A percentile compares a stretch with the other conserved stretches of the same genome.
Evolutionary conservation across 495 filamentous ascomycete species (phyloP).

Genomic region (Cercophora newfieldiana): DNA sequence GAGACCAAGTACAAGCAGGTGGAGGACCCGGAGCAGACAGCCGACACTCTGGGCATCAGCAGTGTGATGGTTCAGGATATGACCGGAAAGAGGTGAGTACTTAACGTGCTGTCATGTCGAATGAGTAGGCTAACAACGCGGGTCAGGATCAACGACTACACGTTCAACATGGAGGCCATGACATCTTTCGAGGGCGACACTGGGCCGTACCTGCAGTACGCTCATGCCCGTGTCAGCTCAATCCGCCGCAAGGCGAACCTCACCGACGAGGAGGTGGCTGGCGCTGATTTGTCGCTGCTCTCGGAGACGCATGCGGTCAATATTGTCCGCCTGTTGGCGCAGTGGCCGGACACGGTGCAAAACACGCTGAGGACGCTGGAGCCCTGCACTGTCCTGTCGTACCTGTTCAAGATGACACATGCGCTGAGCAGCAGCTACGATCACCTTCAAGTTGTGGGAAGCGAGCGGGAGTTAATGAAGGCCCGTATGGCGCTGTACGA

Average conservation of each 20-base stretch:
- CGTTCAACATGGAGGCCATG: conserved; percentile 64
- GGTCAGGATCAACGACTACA: conserved; percentile 62
- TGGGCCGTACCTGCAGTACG: conserved; percentile 69
- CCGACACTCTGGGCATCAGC: conserved; percentile 61
- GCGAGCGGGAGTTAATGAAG: conserved; percentile 66
- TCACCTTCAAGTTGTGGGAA: conserved; percentile 75
- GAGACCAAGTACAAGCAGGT: conserved; percentile 60
- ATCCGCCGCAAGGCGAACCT: conserved; percentile 58
- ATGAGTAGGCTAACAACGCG: neutral
- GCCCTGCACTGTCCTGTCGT: conserved; percentile 69
- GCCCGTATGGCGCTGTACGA: conserved; percentile 83
- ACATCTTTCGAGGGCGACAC: conserved; percentile 71
- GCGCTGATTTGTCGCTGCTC: conserved; percentile 58
- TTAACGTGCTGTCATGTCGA: neutral
- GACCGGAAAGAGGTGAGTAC: conserved; percentile 58
- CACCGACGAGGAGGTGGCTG: conserved; percentile 51
- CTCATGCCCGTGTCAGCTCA: conserved; percentile 63
- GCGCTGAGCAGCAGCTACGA: conserved; percentile 81
- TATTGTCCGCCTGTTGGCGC: conserved; percentile 59
- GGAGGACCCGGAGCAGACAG: conserved; percentile 53
- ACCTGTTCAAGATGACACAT: conserved; percentile 89
- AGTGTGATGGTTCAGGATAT: conserved; percentile 68
- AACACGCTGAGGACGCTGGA: conserved; percentile 66
- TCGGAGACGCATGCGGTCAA: conserved; percentile 61
- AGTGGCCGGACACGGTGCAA: conserved; percentile 64